Evolutionary conservation across 2,329 filamentous ascomycete species (phyloP).

Genomic region (Talaromyces verruculosus): DNA sequence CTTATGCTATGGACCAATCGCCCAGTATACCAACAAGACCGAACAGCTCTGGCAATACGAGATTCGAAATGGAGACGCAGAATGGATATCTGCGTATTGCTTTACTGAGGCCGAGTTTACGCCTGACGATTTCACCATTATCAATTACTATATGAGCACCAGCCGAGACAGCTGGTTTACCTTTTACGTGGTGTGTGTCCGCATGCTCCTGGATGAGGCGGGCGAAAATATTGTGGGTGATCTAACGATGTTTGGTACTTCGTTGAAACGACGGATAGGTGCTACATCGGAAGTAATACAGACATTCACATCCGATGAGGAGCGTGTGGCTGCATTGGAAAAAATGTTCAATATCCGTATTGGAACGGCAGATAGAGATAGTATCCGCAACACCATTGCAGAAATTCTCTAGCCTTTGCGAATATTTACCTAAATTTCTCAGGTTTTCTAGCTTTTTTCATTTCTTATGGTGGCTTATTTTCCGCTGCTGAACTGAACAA

Average conservation of each 20-base stretch:
- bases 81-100: constrained; percentile 60
- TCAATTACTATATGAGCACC: constrained; percentile 34
- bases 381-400: constrained; percentile 1
- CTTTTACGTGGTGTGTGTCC: constrained; percentile 21
- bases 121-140: constrained; percentile 57
- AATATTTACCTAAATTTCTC: too few species aligned
- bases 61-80: constrained; percentile 49
- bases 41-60: constrained; percentile 59
- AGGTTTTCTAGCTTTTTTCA: not conserved
- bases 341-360: constrained; percentile 10
- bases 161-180: constrained; percentile 24
- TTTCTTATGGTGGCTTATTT: not conserved
- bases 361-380: constrained; percentile 4
- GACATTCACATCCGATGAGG: constrained; percentile 8
- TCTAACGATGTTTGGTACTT: constrained; percentile 24
- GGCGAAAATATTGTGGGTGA: constrained; percentile 23
- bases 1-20: constrained; percentile 19
- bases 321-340: constrained; percentile 11
- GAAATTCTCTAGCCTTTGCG: not conserved
- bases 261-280: constrained; percentile 16
- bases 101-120: constrained; percentile 64
- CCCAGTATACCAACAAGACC: constrained; percentile 22
- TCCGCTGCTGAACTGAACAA: too few species aligned
- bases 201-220: constrained; percentile 24
- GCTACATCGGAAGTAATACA: constrained; percentile 6